A percentile compares a stretch with the other conserved stretches of the same genome.
Conservation (phyloP, 192 early-diverging fungal species). For the Coemansia pectinata region DNA sequence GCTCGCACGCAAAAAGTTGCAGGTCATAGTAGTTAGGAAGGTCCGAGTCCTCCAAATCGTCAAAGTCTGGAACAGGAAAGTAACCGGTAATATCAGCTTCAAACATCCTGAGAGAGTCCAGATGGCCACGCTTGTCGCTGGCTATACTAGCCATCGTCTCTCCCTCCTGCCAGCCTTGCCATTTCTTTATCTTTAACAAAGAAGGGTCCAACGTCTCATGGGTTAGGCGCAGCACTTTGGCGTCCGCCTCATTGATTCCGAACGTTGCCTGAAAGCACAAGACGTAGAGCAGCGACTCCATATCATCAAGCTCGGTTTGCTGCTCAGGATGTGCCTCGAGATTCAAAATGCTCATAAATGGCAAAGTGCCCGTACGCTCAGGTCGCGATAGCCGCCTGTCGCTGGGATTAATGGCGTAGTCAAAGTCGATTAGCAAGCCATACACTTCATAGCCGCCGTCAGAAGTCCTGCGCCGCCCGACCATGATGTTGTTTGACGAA, state of each 20-base stretch:
- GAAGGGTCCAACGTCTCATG: background rate
- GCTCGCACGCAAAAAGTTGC: background rate
- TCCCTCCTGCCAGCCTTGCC: background rate
- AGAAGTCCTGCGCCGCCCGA: background rate
- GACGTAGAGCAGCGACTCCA: slow-evolving; percentile 16
- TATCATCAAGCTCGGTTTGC: slow-evolving; percentile 16
- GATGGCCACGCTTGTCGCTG: background rate
- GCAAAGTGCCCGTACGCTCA: slow-evolving; percentile 19
- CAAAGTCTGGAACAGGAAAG: background rate
- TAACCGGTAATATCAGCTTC: background rate
- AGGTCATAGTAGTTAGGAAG: background rate
- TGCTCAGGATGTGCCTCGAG: background rate
- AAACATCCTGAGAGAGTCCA: background rate
- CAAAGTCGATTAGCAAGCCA: slow-evolving; percentile 38
- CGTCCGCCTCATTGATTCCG: slow-evolving; percentile 7
- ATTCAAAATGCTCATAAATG: slow-evolving; percentile 17
- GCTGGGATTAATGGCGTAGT: slow-evolving; percentile 12
- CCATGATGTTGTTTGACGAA: slow-evolving; percentile 22
- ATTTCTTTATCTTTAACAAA: background rate
- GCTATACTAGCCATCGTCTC: background rate
- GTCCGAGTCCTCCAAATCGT: background rate
- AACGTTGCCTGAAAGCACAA: slow-evolving; percentile 12
- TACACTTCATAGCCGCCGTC: background rate
- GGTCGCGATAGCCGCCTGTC: background rate
- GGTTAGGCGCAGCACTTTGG: background rate